Evolutionary conservation across 805 yeast species (phyloP).

Genomic region (Komagataella pseudopastoris): DNA sequence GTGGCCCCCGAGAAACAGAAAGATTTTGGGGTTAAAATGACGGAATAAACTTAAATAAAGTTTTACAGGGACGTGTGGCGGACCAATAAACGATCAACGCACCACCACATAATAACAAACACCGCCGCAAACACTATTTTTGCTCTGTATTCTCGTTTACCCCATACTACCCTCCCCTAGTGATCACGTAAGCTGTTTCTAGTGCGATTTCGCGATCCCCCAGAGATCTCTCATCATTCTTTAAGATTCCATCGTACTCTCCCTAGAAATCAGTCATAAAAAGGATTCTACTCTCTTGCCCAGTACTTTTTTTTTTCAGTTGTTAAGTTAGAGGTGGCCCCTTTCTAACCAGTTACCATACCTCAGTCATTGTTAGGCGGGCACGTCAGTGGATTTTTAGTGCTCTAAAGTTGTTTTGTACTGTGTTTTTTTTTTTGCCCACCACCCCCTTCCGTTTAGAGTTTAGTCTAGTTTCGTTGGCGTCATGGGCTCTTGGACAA

Average conservation of each 20-base stretch:
- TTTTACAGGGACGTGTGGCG: not conserved
- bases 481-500: not conserved
- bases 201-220: not conserved
- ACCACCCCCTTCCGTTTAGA: not conserved
- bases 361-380: not conserved
- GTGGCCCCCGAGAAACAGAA: not conserved
- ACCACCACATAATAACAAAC: not conserved
- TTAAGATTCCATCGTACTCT: not conserved
- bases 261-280: not conserved
- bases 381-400: not conserved
- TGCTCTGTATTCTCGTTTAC: not conserved
- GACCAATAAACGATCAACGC: not conserved
- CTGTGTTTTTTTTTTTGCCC: not conserved
- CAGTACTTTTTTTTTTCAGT: not conserved
- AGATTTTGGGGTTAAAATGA: not conserved
- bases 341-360: not conserved
- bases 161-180: not conserved
- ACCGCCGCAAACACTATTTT: not conserved
- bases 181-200: not conserved
- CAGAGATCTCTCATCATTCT: not conserved
- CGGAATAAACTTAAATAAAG: not conserved
- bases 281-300: not conserved
- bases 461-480: not conserved
- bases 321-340: not conserved
- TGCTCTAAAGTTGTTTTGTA: not conserved